These are phyloP conservation scores for Rhodamnia rubescens DNA, from an alignment of 345 rosid species.

Conservation along the genomic window DNA sequence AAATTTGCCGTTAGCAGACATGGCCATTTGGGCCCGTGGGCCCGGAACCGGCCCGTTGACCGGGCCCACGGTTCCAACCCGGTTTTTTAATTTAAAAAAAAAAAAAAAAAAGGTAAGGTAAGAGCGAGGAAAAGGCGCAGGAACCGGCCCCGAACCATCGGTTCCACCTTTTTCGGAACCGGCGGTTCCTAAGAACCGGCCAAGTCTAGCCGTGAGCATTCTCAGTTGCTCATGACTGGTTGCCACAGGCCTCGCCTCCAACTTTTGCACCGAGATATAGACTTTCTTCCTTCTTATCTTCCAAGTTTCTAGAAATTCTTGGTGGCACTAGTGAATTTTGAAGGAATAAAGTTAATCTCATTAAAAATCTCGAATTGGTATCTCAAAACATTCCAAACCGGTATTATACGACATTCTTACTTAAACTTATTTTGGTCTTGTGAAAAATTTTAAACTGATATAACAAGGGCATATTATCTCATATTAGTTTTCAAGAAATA, in stretches of 20 bases:
- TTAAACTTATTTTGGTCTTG: background rate
- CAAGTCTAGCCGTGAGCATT: background rate
- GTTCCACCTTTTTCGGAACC: too few species aligned
- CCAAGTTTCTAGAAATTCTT: background rate
- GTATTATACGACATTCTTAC: background rate
- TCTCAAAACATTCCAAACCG: background rate
- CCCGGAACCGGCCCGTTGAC: too few species aligned
- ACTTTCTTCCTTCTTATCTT: background rate
- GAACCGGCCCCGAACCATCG: too few species aligned
- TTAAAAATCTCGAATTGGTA: background rate
- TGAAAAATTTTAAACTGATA: background rate
- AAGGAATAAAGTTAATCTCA: background rate
- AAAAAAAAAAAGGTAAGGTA: too few species aligned
- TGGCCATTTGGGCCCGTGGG: too few species aligned
- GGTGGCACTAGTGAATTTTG: background rate
- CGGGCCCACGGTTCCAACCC: too few species aligned
- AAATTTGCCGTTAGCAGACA: background rate
- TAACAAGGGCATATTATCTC: fast-evolving
- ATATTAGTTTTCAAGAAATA: background rate
- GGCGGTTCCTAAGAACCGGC: too few species aligned
- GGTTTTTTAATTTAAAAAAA: too few species aligned
- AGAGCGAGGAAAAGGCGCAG: too few species aligned
- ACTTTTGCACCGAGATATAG: background rate
- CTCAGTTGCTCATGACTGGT: background rate
- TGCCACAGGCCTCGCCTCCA: background rate